These are phyloP conservation scores for Acer yangbiense DNA, from an alignment of 345 rosid genomes.

Conservation along the genomic window DNA sequence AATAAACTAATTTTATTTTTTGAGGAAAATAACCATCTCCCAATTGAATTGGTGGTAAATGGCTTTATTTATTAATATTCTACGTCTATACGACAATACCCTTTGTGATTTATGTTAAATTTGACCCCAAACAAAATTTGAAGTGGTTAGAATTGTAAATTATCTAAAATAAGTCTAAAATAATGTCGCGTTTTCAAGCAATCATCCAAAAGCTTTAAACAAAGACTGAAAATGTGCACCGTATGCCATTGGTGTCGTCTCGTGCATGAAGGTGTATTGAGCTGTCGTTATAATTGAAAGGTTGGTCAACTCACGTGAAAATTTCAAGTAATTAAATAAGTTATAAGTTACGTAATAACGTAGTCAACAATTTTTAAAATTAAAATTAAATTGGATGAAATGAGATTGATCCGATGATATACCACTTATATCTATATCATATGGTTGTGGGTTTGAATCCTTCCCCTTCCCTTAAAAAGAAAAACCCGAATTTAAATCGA, in stretches of 20 bases:
- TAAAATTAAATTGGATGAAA: background rate
- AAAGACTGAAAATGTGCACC: background rate
- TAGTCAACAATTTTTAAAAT: background rate
- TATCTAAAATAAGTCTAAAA: background rate
- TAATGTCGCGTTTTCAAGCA: background rate
- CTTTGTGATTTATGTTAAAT: too few species aligned
- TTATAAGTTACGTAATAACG: background rate
- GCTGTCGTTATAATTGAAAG: conserved; percentile 2
- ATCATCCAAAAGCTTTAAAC: background rate
- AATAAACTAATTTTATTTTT: too few species aligned
- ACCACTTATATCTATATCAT: fast-evolving
- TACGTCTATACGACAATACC: too few species aligned
- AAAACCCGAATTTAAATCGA: too few species aligned
- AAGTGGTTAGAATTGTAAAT: too few species aligned
- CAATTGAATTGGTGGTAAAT: too few species aligned
- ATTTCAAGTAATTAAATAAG: background rate
- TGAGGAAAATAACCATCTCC: too few species aligned
- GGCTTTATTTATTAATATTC: too few species aligned
- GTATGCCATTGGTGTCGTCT: background rate
- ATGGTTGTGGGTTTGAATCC: fast-evolving
- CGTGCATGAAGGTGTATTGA: background rate
- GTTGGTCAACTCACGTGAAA: conserved; percentile 2
- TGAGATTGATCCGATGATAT: too few species aligned
- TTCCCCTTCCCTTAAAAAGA: too few species aligned
- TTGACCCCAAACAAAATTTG: too few species aligned